A percentile compares a stretch with the other conserved stretches of the same genome.
Conservation (phyloP, 345 rosid species). For the Euclidium syriacum region DNA sequence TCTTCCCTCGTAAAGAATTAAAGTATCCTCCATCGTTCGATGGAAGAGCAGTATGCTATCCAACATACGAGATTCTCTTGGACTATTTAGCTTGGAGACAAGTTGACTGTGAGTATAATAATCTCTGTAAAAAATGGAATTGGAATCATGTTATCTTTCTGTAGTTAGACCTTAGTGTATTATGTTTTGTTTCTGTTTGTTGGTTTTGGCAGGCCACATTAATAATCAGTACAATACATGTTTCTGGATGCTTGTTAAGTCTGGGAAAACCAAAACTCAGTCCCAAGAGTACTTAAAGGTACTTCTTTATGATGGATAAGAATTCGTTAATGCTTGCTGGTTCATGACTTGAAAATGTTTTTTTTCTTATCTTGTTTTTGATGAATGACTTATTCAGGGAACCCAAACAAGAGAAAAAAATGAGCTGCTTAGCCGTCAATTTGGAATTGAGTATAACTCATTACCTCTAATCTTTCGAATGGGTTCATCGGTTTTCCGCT, state of each 20-base stretch:
- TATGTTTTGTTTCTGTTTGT: background rate
- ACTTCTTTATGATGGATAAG: background rate
- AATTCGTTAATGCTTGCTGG: background rate
- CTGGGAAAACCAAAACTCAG: constrained; percentile 68
- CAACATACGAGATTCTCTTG: constrained; percentile 62
- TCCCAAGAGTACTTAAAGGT: constrained; percentile 81
- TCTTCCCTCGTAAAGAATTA: constrained; percentile 65
- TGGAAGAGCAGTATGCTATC: constrained; percentile 89
- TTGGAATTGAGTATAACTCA: constrained; percentile 58
- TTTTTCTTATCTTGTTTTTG: background rate
- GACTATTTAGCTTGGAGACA: constrained; percentile 96
- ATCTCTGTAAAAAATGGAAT: background rate
- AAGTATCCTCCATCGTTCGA: constrained; percentile 77
- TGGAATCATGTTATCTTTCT: background rate
- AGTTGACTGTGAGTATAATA: constrained; percentile 78
- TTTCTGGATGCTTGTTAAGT: constrained; percentile 90
- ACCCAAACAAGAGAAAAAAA: constrained; percentile 78
- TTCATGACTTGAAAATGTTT: background rate
- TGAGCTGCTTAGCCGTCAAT: constrained; percentile 55
- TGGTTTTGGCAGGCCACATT: constrained; percentile 64
- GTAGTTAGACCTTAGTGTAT: background rate
- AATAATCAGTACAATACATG: constrained; percentile 94
- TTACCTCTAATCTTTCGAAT: constrained; percentile 60
- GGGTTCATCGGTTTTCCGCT: constrained; percentile 65
- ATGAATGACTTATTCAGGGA: constrained; percentile 42